Evolutionary conservation across 164 flowering plant genomes (phyloP), one percentile per base, ranked within the genome.

Genomic region (Chimonanthus salicifolius): DNA sequence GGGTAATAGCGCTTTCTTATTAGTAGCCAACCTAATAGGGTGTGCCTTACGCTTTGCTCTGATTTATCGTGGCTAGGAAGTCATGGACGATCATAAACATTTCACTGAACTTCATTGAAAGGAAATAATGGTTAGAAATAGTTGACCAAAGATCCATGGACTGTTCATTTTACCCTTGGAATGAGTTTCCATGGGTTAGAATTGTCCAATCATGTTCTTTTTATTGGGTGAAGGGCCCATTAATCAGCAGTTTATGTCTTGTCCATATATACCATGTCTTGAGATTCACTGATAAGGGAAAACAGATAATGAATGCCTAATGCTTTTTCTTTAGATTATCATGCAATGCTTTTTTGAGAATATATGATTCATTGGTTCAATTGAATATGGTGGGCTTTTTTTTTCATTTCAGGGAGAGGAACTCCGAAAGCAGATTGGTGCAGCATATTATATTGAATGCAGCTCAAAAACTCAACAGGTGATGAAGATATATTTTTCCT

Each of bases 401-500:
- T 10, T 21, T 66, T 77, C 49, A 71, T 73, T 60, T 67, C 86
- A 95, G 99, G 99, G 99, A 45, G 99, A 95, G 86, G 99, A 95
- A 79, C 92, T 95, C 15, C 86, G 97, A 8, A 93, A 89, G 76
- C 98, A 88, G 81, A 93, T 95, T 72, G 98, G 97, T 74, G 98
- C 98, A 47, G 77, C 88, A 46, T 89, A 87, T 78, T 95, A 95
- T 74, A 79, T 92, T 15, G 99, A 95, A 74, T 95, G 99, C 88
- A 95, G 99, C 89, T 95, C 99, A 62, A 95, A 95, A 86, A 95
- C 99, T 75, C 99, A 95, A 84, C 99, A 93, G 96, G 99, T 93
- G 79, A 21, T 46, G 4, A 6, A 72, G 18, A 10, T 43, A 15
- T 62, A 21, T 13, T 72, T 20, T 33, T 48, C 45, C 33, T 49